Evolutionary conservation across 768 basidiomycete genomes (phyloP).

Genomic region (Kwoniella sp.): DNA sequence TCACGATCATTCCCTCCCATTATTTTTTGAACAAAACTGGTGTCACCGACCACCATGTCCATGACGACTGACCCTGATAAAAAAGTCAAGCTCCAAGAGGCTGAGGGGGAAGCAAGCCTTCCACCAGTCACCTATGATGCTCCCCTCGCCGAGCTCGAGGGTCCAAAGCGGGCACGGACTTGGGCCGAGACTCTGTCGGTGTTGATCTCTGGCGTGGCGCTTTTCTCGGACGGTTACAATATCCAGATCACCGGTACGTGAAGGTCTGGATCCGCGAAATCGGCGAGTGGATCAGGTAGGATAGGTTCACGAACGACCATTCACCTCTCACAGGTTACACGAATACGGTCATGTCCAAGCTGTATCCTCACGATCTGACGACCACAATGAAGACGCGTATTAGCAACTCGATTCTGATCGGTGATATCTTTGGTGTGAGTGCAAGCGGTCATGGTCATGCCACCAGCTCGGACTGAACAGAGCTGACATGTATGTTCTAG

Average conservation of each 20-base stretch:
- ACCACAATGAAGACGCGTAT: slow-evolving; percentile 9
- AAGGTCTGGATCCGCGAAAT: no score
- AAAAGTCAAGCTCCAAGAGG: not conserved
- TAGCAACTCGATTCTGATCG: slow-evolving; percentile 13
- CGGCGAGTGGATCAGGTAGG: not conserved
- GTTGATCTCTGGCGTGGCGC: slow-evolving; percentile 4
- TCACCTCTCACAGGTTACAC: not conserved
- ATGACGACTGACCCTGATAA: not conserved
- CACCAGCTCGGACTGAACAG: not conserved
- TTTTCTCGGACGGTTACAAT: slow-evolving; percentile 12
- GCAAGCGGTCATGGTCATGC: no score
- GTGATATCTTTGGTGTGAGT: slow-evolving; percentile 16
- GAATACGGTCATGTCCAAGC: slow-evolving; percentile 10
- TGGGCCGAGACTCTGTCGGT: slow-evolving; percentile 8
- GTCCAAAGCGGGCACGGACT: not conserved
- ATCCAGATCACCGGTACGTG: slow-evolving; percentile 12
- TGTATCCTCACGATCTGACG: slow-evolving; percentile 5
- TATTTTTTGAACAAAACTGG: no score
- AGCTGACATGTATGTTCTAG: not conserved
- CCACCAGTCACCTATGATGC: not conserved
- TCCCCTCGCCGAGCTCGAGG: slow-evolving; percentile 6
- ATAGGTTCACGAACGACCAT: not conserved
- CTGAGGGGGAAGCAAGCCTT: not conserved
- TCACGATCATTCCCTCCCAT: no score
- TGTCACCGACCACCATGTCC: not conserved